Conservation (phyloP, 345 rosid genomes). For the Alliaria petiolata region DNA sequence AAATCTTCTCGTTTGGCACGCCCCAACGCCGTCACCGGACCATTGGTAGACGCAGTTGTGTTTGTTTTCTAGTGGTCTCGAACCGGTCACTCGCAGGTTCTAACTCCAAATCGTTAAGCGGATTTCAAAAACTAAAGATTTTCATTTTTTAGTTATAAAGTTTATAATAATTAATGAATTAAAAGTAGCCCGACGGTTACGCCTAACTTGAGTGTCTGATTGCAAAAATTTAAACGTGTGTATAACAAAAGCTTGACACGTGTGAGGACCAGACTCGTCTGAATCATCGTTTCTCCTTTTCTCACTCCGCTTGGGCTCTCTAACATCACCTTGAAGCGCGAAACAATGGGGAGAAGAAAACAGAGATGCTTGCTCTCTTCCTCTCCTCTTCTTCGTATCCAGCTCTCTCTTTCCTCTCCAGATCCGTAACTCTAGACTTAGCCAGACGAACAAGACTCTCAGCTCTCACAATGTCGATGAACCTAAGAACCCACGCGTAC, state of each 20-base stretch:
- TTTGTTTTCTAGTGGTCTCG: too few relatives aligned
- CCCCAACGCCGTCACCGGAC: neutral
- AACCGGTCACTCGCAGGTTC: neutral
- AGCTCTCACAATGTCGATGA: conserved; percentile 55
- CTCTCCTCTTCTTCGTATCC: conserved; percentile 22
- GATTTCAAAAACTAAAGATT: too few relatives aligned
- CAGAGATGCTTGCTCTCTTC: conserved; percentile 37
- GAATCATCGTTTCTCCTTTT: conserved; percentile 2
- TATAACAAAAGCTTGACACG: neutral
- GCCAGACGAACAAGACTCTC: conserved; percentile 21
- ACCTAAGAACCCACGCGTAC: conserved; percentile 61
- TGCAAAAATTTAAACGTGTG: neutral
- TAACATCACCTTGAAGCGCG: conserved; percentile 5
- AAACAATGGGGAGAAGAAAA: neutral
- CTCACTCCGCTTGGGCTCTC: conserved; percentile 3
- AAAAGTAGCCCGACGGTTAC: neutral
- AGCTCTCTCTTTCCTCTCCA: conserved; percentile 29
- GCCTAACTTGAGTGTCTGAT: neutral
- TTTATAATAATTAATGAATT: too few relatives aligned
- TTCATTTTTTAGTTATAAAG: too few relatives aligned
- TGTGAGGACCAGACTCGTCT: conserved; percentile 6
- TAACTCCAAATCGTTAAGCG: too few relatives aligned
- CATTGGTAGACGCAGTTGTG: too few relatives aligned
- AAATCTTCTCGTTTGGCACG: neutral
- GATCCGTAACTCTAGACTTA: conserved; percentile 15